Evolutionary conservation across 306 rosid genomes (phyloP).

Genomic region (Acacia crassicarpa): DNA sequence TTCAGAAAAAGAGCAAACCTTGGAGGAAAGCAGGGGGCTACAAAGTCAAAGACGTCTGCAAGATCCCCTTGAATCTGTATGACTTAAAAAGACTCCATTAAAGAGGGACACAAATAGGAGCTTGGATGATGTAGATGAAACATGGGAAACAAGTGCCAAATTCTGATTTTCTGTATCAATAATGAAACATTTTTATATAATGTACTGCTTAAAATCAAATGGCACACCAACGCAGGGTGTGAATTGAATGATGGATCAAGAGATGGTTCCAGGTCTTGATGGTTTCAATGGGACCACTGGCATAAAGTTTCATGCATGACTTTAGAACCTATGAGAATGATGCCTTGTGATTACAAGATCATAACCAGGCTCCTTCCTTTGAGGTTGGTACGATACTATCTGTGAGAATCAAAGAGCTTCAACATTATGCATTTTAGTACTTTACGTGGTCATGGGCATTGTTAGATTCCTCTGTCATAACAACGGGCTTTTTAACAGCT

Average conservation of each 20-base stretch:
- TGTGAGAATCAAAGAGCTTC: neutral
- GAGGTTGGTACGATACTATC: neutral
- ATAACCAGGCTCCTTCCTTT: neutral
- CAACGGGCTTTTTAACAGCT: neutral
- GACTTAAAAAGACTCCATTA: slow-evolving; percentile 35
- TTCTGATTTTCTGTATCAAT: neutral
- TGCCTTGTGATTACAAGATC: neutral
- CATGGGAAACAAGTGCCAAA: neutral
- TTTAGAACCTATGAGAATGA: neutral
- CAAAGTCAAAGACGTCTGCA: slow-evolving; percentile 87
- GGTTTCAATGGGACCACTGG: neutral
- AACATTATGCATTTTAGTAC: neutral
- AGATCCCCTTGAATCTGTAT: slow-evolving; percentile 92
- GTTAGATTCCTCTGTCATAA: neutral
- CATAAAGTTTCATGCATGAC: neutral
- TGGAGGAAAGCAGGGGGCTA: slow-evolving; percentile 98
- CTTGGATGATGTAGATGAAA: neutral
- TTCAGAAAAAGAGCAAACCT: slow-evolving; percentile 54
- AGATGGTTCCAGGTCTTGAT: neutral
- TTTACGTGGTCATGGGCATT: neutral
- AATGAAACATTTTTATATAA: neutral
- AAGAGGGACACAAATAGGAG: slow-evolving; percentile 9
- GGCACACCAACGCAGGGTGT: neutral
- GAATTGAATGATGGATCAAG: neutral
- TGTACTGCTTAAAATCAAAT: neutral